Percentiles rank a stretch among this genome's conserved stretches.
These are phyloP conservation scores for Collybia mongolica DNA, from an alignment of 768 basidiomycete species.

Conservation along the genomic window DNA sequence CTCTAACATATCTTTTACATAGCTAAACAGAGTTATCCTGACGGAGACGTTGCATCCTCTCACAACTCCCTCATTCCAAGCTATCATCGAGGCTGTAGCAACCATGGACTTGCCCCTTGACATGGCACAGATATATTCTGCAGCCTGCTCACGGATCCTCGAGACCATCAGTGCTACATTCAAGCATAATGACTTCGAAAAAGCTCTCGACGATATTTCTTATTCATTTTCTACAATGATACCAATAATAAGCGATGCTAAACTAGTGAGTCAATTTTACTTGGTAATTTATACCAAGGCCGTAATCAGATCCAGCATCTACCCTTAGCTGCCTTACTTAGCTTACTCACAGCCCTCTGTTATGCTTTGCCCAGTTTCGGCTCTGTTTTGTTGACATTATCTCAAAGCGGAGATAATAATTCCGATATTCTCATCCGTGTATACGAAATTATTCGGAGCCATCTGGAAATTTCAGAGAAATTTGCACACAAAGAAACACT, in stretches of 20 bases:
- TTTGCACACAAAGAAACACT: slow-evolving; percentile 29
- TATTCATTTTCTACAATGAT: slow-evolving; percentile 39
- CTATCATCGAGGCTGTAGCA: slow-evolving; percentile 40
- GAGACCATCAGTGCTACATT: slow-evolving; percentile 41
- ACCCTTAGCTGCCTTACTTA: slow-evolving; percentile 49
- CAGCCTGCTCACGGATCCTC: slow-evolving; percentile 42
- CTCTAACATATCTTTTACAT: slow-evolving; percentile 5
- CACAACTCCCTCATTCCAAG: slow-evolving; percentile 48
- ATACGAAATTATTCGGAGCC: slow-evolving; percentile 37
- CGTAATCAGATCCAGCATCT: slow-evolving; percentile 32
- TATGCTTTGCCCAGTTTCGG: slow-evolving; percentile 50
- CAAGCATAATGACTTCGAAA: slow-evolving; percentile 29
- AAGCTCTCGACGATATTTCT: slow-evolving; percentile 28
- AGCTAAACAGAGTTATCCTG: slow-evolving; percentile 64
- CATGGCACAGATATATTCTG: slow-evolving; percentile 33
- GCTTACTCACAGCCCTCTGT: slow-evolving; percentile 46
- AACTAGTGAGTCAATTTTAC: slow-evolving; percentile 36
- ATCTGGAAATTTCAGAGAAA: slow-evolving; percentile 32
- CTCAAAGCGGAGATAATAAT: slow-evolving; percentile 19
- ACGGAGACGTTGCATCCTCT: slow-evolving; percentile 46
- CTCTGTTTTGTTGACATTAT: slow-evolving; percentile 30
- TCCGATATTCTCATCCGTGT: slow-evolving; percentile 38
- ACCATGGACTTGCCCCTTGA: slow-evolving; percentile 17
- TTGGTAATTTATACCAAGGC: slow-evolving; percentile 6
- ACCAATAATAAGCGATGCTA: slow-evolving; percentile 28